Percentiles rank a stretch among this genome's conserved stretches.
Conservation (phyloP, 73 alveolate species). For the Paramecium biaurelia region DNA sequence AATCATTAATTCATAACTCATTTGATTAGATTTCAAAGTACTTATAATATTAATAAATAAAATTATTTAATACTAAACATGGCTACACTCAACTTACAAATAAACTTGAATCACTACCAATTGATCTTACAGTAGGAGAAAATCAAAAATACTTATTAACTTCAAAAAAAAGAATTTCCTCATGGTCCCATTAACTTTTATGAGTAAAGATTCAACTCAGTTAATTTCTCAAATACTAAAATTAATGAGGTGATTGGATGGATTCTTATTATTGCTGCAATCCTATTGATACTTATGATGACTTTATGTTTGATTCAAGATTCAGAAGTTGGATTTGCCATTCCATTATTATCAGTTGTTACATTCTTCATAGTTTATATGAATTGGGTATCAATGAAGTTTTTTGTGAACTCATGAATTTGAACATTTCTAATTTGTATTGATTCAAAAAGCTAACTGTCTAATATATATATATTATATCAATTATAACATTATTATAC, state of each 20-base stretch:
- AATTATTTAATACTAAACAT: neutral
- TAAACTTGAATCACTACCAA: constrained; percentile 23
- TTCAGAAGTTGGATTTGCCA: constrained; percentile 35
- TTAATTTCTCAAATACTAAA: constrained; percentile 31
- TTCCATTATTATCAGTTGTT: constrained; percentile 23
- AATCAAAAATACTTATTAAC: neutral
- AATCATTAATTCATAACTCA: no score
- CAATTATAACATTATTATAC: no score
- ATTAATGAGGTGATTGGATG: constrained; percentile 52
- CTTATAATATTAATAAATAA: neutral
- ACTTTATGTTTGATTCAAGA: neutral
- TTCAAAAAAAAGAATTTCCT: neutral
- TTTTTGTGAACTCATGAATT: constrained; percentile 42
- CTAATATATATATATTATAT: no score
- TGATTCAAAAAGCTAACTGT: neutral
- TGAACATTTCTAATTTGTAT: neutral
- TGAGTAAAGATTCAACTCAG: constrained; percentile 6
- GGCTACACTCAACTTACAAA: constrained; percentile 44
- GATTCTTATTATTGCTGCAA: constrained; percentile 11
- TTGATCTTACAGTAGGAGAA: constrained; percentile 10
- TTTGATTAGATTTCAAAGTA: neutral
- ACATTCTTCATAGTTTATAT: constrained; percentile 35
- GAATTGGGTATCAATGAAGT: constrained; percentile 49
- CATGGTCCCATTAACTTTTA: constrained; percentile 7
- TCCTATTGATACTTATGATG: neutral